Evolutionary conservation across 1,139 yeast genomes (phyloP), one percentile per base, ranked within the genome.

Genomic region (Yamadazyma friedrichii): DNA sequence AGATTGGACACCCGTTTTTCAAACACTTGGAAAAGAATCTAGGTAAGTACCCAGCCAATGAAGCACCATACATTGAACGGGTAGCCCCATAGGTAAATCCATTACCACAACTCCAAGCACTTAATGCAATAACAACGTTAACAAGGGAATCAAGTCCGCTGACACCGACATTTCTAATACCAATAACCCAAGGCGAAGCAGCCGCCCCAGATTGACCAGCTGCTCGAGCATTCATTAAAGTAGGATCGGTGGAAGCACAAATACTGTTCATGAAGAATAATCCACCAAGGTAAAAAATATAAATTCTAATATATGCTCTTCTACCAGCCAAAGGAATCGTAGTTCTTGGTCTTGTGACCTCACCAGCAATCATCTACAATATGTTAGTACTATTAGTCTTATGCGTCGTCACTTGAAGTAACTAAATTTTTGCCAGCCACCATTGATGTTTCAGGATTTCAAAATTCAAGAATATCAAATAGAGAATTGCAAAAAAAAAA

Each of bases 51-150:
- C 72, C 72, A 1, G 68, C 70, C 42, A 66, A 55, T 1, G 70
- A 49, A 9, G 69, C 69, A 36, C 65, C 53, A 51, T 66, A 66
- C 10, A 64, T 58, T 26, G 61, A 52, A 57, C 72, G 60, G 16
- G 70, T 61, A 10, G 71, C 65, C 10, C 65, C 64, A 40, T 58
- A 66, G 22, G 58, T 55, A 43, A 65, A 65, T 2, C 63, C 71
- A 45, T 65, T 66, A 39, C 71, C 72, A 52, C 71, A 65, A 26
- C 68, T 61, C 64, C 67, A 65, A 3, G 70, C 71, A 2, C 70
- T 58, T 12, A 62, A 51, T 50, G 67, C 59, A 38, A 67, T 56
- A 17, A 58, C 58, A 1, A 62, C 69, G 46, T 67, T 67, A 31
- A 67, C 67, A 44, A 67, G 50, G 9, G 67, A 58, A 44, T 62